Evolutionary conservation across 2,329 filamentous ascomycete species (phyloP), one percentile per base, ranked within the genome.

Genomic region (Ilyonectria destructans): DNA sequence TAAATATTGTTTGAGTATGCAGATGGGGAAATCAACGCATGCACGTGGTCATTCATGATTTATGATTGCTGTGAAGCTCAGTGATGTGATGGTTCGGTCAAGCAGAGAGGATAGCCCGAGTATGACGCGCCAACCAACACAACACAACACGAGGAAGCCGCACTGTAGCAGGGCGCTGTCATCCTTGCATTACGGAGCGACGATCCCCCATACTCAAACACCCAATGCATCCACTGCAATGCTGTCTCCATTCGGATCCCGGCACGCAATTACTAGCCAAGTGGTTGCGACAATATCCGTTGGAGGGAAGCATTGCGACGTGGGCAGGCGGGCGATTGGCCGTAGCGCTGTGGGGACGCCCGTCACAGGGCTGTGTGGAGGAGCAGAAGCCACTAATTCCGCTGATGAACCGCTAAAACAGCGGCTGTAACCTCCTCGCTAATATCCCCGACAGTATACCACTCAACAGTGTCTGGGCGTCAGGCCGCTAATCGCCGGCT

Each of bases 121-220:
- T 31, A n/a, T 52, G 17, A 51, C 23, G 15, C 37, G 23, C 23
- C 23, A 23, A 4, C 23, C 37, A 17, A 40, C 12, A 13, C 13
- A n/a, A 40, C 37, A 13, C 6, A 15, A 12, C 35, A 15, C 12
- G 35, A 15, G 5, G 15, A 8, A 43, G 31, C 35, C 17, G 17
- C 49, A 59, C 56, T 49, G 40, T 12, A 59, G 43, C 43, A 37
- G 56, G 56, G 56, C 56, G 56, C 19, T 10, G n/a, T 3, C 8
- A 59, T 49, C 56, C 56, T 37, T 58, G 56, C 43, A 49, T 13
- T 8, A 19, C 37, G 8, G 17, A n/a, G 7, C 7, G 48, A 15
- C 26, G 23, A 52, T 33, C 49, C 21, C 12, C 26, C 29, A 19
- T 4, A 33, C 49, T 52, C 49, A 29, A 35, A 33, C 33, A 37